These are phyloP conservation scores for Gaeumannomyces tritici DNA, from an alignment of 2,329 filamentous ascomycete species.

Conservation along the genomic window DNA sequence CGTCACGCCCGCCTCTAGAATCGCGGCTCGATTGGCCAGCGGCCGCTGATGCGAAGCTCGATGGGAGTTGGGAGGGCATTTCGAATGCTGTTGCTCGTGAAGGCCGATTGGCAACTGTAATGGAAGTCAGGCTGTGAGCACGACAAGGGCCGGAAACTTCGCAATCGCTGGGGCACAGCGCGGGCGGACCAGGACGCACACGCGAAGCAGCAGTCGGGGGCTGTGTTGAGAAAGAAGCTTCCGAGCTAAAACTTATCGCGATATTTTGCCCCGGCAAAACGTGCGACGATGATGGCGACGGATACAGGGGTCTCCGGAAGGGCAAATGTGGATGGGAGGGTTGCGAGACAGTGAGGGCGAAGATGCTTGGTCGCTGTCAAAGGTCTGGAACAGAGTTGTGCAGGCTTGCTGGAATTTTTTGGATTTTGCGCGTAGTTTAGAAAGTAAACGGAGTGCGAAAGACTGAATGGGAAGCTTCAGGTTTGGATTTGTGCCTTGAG, in stretches of 20 bases:
- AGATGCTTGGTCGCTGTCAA: neutral
- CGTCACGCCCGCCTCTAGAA: slow-evolving; percentile 47
- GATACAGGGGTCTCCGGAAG: neutral
- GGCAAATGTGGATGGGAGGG: neutral
- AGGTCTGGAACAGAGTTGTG: neutral
- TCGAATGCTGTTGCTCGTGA: slow-evolving; percentile 12
- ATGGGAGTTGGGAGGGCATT: slow-evolving; percentile 68
- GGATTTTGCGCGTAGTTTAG: neutral
- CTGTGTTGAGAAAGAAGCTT: neutral
- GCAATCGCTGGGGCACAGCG: neutral
- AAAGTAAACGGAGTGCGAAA: neutral
- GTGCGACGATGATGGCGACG: neutral
- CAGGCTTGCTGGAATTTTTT: neutral
- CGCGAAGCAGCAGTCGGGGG: neutral
- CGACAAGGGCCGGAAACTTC: neutral
- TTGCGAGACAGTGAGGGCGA: neutral
- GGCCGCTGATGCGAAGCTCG: slow-evolving; percentile 76
- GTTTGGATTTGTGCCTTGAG: neutral
- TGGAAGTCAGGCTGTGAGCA: neutral
- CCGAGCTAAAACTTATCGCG: neutral
- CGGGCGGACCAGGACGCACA: neutral
- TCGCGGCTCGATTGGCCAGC: slow-evolving; percentile 61
- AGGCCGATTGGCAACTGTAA: slow-evolving; percentile 2
- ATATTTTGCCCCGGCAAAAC: neutral
- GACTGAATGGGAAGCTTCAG: neutral